Evolutionary conservation across 345 rosid species (phyloP).

Genomic region (Murraya koenigii): DNA sequence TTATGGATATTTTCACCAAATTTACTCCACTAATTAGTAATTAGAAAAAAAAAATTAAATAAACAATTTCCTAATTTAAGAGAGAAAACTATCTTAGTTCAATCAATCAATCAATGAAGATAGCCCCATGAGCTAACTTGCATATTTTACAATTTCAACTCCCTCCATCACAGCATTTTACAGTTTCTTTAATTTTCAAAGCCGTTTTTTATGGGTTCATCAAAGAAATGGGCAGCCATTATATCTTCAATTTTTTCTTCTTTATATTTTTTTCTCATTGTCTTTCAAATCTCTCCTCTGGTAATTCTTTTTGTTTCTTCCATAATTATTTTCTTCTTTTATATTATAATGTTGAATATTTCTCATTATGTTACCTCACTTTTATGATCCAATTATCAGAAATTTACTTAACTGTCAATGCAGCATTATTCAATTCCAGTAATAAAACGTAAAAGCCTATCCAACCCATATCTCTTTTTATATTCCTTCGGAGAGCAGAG

Average conservation of each 20-base stretch:
- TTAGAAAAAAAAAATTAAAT: too few relatives aligned
- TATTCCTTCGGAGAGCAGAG: too few relatives aligned
- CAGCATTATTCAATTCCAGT: background rate
- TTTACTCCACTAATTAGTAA: too few relatives aligned
- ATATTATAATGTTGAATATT: background rate
- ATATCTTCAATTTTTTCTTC: slow-evolving; percentile 51
- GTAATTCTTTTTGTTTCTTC: slow-evolving; percentile 26
- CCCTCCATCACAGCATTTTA: background rate
- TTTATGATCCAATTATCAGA: background rate
- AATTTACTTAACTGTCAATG: background rate
- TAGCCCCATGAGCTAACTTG: background rate
- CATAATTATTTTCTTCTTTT: background rate
- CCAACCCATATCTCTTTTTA: background rate
- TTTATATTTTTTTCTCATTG: slow-evolving; percentile 44
- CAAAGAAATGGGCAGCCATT: slow-evolving; percentile 57
- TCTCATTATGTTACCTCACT: background rate
- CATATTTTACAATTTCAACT: background rate
- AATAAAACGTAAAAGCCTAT: background rate
- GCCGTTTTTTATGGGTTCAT: slow-evolving; percentile 27
- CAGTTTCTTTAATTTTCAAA: background rate
- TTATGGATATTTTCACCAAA: too few relatives aligned
- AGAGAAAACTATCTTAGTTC: too few relatives aligned
- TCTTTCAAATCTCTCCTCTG: slow-evolving; percentile 90
- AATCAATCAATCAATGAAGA: background rate
- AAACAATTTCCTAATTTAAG: too few relatives aligned